phyloP scores from a whole-genome alignment of 176 grass and related monocot genomes.

The Carex parvula region DNA sequence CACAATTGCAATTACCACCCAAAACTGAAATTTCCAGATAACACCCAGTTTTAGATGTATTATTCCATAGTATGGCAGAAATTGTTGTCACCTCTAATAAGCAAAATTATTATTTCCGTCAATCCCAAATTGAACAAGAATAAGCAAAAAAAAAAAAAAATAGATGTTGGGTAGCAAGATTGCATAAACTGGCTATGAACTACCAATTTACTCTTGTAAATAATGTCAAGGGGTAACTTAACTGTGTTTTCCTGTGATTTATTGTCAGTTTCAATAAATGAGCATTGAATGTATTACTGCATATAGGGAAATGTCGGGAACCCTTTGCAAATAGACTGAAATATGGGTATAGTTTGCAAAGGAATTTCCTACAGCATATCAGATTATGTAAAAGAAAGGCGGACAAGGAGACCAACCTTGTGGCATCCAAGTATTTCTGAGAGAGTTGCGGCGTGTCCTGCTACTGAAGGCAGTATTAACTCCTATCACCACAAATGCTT shows the following conservation, averaged over 20 bases:
- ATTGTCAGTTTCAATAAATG: neutral
- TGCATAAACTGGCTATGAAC: neutral
- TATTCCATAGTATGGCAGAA: neutral
- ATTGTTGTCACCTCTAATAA: neutral
- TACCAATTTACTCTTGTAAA: neutral
- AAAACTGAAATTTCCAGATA: neutral
- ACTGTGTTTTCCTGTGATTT: neutral
- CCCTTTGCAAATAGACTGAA: constrained; percentile 1
- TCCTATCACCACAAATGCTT: constrained; percentile 53
- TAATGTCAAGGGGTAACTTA: neutral
- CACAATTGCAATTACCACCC: neutral
- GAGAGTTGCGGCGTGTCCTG: constrained; percentile 53
- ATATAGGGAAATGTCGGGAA: neutral
- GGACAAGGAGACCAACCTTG: constrained; percentile 35
- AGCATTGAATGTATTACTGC: neutral
- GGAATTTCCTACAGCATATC: neutral
- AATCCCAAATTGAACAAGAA: neutral
- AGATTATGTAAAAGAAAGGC: too few species aligned
- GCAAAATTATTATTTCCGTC: neutral
- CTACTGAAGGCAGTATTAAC: constrained; percentile 85
- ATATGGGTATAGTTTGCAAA: neutral
- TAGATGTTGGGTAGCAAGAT: neutral
- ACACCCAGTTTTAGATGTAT: neutral
- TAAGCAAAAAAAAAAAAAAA: neutral
- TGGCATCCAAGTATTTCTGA: constrained; percentile 71